Conservation (phyloP, 441 rosid genomes). For the Capsella rubella region DNA sequence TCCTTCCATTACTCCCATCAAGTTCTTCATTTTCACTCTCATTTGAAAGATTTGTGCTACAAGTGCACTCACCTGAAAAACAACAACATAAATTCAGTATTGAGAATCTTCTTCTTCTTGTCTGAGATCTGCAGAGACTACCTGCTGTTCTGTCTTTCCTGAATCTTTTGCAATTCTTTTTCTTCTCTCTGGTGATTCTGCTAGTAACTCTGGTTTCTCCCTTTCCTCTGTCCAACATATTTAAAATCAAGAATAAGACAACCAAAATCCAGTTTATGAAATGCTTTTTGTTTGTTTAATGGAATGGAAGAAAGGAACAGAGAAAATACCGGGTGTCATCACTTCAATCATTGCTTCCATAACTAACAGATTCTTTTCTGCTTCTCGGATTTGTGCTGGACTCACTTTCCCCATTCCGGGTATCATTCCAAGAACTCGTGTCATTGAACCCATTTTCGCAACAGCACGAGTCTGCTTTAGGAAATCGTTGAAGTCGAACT, state of each 20-base stretch:
- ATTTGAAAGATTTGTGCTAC: constrained; percentile 98
- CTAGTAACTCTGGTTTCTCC: constrained; percentile 92
- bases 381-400: constrained; percentile 95
- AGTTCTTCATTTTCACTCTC: constrained; percentile 95
- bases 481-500: constrained; percentile 97
- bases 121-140: constrained; percentile 35
- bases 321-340: constrained; percentile 85
- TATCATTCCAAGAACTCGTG: constrained; percentile 95
- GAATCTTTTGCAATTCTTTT: constrained; percentile 87
- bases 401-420: constrained; percentile 98
- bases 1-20: constrained; percentile 95
- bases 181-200: constrained; percentile 85
- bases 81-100: constrained; percentile 1
- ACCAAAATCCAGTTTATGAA: not conserved
- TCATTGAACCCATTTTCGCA: constrained; percentile 98
- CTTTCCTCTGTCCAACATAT: constrained; percentile 75
- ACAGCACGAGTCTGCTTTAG: constrained; percentile 96
- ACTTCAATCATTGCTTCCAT: constrained; percentile 95
- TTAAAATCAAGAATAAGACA: constrained; percentile 30
- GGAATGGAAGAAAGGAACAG: constrained; percentile 9
- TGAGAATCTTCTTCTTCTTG: constrained; percentile 19
- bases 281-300: constrained; percentile 1
- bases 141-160: constrained; percentile 94
- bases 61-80: constrained; percentile 80
- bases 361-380: constrained; percentile 83